These are phyloP conservation scores for Mortierella antarctica DNA, from an alignment of 192 early-diverging fungal species.

Conservation along the genomic window DNA sequence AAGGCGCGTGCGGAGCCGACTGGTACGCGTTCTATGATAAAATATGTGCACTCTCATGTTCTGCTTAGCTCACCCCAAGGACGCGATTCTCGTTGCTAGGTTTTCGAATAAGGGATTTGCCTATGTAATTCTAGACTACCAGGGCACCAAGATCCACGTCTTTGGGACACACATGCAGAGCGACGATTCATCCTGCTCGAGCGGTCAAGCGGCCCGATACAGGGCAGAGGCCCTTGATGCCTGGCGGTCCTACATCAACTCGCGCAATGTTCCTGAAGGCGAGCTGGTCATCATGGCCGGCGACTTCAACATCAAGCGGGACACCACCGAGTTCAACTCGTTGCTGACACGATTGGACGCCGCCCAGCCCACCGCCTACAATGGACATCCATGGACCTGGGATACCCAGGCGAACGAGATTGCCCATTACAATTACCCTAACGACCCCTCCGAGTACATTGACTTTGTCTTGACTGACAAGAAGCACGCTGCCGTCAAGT, in stretches of 20 bases:
- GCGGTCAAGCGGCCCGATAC: constrained; percentile 19
- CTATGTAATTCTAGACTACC: constrained; percentile 31
- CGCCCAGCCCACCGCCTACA: constrained; percentile 9
- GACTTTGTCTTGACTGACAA: constrained; percentile 43
- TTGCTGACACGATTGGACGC: constrained; percentile 10
- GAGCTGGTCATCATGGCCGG: constrained; percentile 45
- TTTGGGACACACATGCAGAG: constrained; percentile 51
- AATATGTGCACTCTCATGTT: neutral
- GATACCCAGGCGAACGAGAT: constrained; percentile 38
- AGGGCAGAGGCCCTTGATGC: constrained; percentile 10
- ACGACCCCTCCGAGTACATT: constrained; percentile 25
- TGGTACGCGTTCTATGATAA: constrained; percentile 16
- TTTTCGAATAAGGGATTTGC: constrained; percentile 48
- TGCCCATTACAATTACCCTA: constrained; percentile 40
- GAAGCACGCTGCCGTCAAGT: constrained; percentile 27
- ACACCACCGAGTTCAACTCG: constrained; percentile 21
- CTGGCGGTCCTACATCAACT: constrained; percentile 31
- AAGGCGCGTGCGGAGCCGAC: constrained; percentile 32
- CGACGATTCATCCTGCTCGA: constrained; percentile 12
- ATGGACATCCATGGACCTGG: constrained; percentile 28
- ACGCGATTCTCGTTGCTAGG: neutral
- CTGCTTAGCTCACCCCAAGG: neutral
- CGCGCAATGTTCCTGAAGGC: constrained; percentile 31
- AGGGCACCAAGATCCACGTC: constrained; percentile 40
- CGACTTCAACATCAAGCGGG: constrained; percentile 35